Evolutionary conservation across 1,139 yeast species (phyloP), one percentile per base, ranked within the genome.

Genomic region (Geotrichum citri-aurantii): DNA sequence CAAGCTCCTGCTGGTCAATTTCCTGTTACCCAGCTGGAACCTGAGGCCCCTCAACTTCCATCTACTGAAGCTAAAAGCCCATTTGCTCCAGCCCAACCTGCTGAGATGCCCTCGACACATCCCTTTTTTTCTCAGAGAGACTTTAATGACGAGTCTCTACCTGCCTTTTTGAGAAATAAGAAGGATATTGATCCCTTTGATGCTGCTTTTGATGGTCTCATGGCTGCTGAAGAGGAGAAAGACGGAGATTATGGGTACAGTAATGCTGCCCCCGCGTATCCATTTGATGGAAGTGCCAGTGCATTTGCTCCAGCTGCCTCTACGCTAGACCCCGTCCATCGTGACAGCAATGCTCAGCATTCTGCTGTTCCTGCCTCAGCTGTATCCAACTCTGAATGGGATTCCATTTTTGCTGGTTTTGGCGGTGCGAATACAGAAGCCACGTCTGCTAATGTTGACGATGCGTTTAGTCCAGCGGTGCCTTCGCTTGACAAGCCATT

Each of bases 391-490:
- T 96, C 89, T 67, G 97, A 91, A 71, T 91, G 97, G 97, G 97
- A 91, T 68, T 95, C 90, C 72, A 79, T 91, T 33, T 91, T 91
- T 76, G 95, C 96, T 1, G 96, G 95, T 0, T 87, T 90, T 48
- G 56, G 58, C 3, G 27, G 56, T 1, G 54, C 59, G 17, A 46
- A 50, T 8, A 37, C 37, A 10, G 37, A 21, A 2, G n/a, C 24
- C 1, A 26, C 48, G 24, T 21, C 55, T 29, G 46, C 37, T 44
- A n/a, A 37, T 8, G 3, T 17, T 14, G 44, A 37, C 10, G 44
- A n/a, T n/a, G 44, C 21, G 44, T 37, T 37, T 12, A 37, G 11
- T n/a, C 44, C 44, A n/a, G 44, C 44, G 3, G 44, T 37, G 10
- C 44, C 44, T 17, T 37, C 44, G 10, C 19, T n/a, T n/a, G 44